Percentiles rank a stretch among this genome's conserved stretches.
These are phyloP conservation scores for Tillandsia leiboldiana DNA, from an alignment of 176 grass and related monocot genomes.

Conservation along the genomic window DNA sequence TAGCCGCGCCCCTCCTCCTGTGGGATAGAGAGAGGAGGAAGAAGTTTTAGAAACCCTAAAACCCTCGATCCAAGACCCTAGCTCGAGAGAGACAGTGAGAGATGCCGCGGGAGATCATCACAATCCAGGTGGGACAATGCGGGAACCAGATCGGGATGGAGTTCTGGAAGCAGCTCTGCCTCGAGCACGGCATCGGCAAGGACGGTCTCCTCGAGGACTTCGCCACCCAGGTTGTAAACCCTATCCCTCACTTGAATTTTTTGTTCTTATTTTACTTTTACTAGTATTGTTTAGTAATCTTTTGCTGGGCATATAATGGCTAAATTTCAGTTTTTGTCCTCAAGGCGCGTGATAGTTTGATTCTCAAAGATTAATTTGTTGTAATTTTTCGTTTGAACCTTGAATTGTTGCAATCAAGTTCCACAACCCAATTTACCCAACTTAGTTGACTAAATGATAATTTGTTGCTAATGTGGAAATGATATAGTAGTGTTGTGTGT, in stretches of 20 bases:
- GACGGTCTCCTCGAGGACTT: conserved; percentile 98
- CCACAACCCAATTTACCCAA: too few species aligned
- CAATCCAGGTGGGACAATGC: conserved; percentile 99
- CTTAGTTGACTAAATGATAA: too few species aligned
- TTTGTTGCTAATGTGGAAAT: too few species aligned
- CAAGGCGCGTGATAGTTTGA: too few species aligned
- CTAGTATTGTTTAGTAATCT: not conserved
- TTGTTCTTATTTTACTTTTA: not conserved
- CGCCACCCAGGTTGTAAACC: conserved; percentile 53
- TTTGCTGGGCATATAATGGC: too few species aligned
- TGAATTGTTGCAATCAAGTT: too few species aligned
- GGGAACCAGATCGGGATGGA: conserved; percentile 99
- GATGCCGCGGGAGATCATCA: conserved; percentile 99
- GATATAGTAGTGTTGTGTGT: too few species aligned
- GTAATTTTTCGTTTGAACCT: too few species aligned
- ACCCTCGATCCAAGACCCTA: not conserved
- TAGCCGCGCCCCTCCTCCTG: too few species aligned
- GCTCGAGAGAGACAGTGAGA: not conserved
- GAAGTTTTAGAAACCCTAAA: not conserved
- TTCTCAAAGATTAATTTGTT: too few species aligned
- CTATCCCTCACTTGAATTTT: not conserved
- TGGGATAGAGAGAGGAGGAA: not conserved
- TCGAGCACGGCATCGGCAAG: conserved; percentile 98
- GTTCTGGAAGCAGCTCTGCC: conserved; percentile 99
- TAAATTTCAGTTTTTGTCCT: too few species aligned